phyloP scores from a whole-genome alignment of 805 yeast genomes.

The Lachancea lanzarotensis region DNA sequence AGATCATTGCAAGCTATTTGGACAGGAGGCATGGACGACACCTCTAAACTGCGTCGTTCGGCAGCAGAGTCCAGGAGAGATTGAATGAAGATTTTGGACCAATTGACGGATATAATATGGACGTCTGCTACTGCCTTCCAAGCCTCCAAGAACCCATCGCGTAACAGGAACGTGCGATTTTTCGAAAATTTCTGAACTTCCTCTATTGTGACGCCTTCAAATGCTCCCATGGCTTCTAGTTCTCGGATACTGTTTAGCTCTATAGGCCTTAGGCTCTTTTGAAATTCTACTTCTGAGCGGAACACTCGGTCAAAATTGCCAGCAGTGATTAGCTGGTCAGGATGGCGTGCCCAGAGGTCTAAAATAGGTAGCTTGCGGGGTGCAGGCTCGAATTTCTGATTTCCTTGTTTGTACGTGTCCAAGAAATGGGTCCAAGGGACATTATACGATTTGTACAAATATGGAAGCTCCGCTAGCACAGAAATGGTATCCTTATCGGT shows the following conservation, averaged over 20 bases:
- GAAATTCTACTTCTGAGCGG: slow-evolving; percentile 17
- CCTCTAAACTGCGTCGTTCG: background rate
- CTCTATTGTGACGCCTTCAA: slow-evolving; percentile 14
- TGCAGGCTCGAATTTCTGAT: slow-evolving; percentile 8
- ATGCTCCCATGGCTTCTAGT: slow-evolving; percentile 14
- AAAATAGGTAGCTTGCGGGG: slow-evolving; percentile 9
- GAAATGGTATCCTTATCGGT: slow-evolving; percentile 26
- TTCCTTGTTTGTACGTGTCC: slow-evolving; percentile 19
- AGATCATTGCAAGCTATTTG: slow-evolving; percentile 22
- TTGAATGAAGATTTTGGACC: slow-evolving; percentile 28
- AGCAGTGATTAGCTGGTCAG: slow-evolving; percentile 3
- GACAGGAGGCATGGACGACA: slow-evolving; percentile 7
- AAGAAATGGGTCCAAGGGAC: slow-evolving; percentile 27
- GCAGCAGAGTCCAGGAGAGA: slow-evolving; percentile 11
- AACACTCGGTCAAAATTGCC: slow-evolving; percentile 13
- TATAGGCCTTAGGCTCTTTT: slow-evolving; percentile 12
- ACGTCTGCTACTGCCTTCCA: slow-evolving; percentile 8
- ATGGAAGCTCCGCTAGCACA: slow-evolving; percentile 22
- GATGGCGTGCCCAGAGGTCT: background rate
- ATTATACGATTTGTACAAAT: slow-evolving; percentile 10
- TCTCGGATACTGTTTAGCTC: slow-evolving; percentile 25
- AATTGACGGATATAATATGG: slow-evolving; percentile 27
- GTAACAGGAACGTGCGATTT: background rate
- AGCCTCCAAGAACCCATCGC: slow-evolving; percentile 6
- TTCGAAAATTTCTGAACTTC: slow-evolving; percentile 14